A percentile compares a stretch with the other conserved stretches of the same genome.
Conservation (phyloP, 2,329 filamentous ascomycete species). For the Claviceps purpurea region DNA sequence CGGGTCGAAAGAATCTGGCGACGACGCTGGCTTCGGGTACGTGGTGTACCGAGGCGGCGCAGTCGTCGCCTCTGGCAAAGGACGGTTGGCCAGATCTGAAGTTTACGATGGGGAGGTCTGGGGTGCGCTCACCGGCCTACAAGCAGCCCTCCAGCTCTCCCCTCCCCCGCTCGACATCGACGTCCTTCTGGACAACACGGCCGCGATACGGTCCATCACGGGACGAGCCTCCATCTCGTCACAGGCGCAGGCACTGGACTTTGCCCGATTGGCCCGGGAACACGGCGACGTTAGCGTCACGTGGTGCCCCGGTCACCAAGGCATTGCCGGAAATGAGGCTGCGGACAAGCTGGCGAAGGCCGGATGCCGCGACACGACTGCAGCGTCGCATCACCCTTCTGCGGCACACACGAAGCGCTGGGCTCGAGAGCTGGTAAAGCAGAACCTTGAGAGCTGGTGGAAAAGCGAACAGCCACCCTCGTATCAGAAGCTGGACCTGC, state of each 20-base stretch:
- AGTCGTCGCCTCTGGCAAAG: not conserved
- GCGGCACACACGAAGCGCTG: too few species aligned
- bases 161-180: not conserved
- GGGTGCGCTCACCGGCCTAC: not conserved
- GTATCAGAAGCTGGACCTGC: too few species aligned
- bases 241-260: not conserved
- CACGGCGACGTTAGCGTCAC: too few species aligned
- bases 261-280: too few species aligned
- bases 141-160: not conserved
- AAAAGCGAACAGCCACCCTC: too few species aligned
- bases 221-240: not conserved
- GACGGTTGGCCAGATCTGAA: not conserved
- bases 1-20: not conserved
- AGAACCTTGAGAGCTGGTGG: too few species aligned
- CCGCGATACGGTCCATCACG: not conserved
- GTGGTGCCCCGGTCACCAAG: too few species aligned
- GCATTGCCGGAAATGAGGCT: too few species aligned
- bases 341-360: too few species aligned
- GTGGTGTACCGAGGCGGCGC: not conserved
- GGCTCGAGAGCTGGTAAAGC: too few species aligned
- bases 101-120: not conserved
- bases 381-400: too few species aligned
- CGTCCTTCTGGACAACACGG: not conserved
- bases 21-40: not conserved
- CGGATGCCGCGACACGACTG: too few species aligned